Base-by-base conservation (phyloP, 345 rosid genomes). In the Arabis hirsuta region DNA sequence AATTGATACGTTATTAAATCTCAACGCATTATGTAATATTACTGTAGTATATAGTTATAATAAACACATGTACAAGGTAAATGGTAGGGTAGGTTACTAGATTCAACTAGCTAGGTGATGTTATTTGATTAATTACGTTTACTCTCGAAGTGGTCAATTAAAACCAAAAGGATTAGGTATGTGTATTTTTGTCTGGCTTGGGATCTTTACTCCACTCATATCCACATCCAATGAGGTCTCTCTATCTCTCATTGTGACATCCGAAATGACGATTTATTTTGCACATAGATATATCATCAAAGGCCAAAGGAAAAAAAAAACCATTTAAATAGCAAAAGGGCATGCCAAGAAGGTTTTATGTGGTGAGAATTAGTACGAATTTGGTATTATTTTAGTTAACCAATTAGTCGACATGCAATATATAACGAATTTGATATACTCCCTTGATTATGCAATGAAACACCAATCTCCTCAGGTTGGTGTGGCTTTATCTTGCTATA, bases 191-290 rank as follows among this genome's bases (percentile, higher is more conserved):
- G 73, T 60, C 78, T 60, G 45, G 62, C 56, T 74, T 53, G 79
- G 58, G 71, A 76, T 69, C 71, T 55, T 69, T 55, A 55, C 65
- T 62, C 79, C 75, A 69, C 71, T 76, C 65, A 72, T 46, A 71
- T 71, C 76, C 12, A 54, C 67, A 48, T 76, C 76, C 76, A 76
- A 71, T 76, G 56, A 71, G 27, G 42, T 56, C n/a, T 71, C 76
- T 57, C 36, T 12, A 20, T 65, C 58, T 45, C 51, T 20, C 22
- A 43, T 12, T 52, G 57, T 71, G 80, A 76, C 76, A 76, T 70
- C 71, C 48, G 22, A 58, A 65, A 65, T 76, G 80, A 76, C 68
- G 76, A 70, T 44, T 5, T 4, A 8, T 31, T n/a, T 31, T 46
- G 4, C 2, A 55, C 12, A 53, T 27, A 14, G 16, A 16, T 27